Conservation (phyloP, 2,329 filamentous ascomycete species). For the Graphiopsis chlorocephala region DNA sequence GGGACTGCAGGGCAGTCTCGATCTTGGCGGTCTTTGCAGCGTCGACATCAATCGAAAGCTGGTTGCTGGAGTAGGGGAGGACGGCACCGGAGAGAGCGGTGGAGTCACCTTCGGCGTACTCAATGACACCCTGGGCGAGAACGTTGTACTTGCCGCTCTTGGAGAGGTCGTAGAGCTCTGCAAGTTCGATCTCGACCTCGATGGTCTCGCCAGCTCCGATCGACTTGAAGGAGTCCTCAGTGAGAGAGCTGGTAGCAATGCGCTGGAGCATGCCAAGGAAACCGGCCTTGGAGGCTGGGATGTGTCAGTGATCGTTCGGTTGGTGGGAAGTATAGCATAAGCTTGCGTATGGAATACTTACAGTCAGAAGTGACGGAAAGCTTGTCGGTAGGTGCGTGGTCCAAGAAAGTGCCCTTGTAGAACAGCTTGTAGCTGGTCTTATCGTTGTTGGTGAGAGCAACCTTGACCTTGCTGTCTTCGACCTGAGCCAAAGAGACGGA, state of each 20-base stretch:
- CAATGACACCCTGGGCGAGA: conserved; percentile 55
- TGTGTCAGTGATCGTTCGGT: neutral
- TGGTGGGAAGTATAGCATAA: neutral
- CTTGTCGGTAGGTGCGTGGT: conserved; percentile 27
- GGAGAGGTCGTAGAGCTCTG: conserved; percentile 46
- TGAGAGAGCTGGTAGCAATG: conserved; percentile 46
- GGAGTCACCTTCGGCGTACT: conserved; percentile 52
- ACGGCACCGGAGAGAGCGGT: conserved; percentile 53
- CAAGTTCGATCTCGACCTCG: conserved; percentile 54
- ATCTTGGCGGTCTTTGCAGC: conserved; percentile 53
- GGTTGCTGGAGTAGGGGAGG: conserved; percentile 59
- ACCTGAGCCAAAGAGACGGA: conserved; percentile 24
- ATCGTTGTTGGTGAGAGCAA: conserved; percentile 26
- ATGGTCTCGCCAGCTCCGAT: conserved; percentile 50
- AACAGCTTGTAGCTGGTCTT: conserved; percentile 27
- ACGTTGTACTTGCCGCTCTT: conserved; percentile 46
- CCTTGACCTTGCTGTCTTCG: conserved; percentile 27
- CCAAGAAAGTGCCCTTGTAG: conserved; percentile 28
- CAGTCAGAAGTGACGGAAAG: conserved; percentile 23
- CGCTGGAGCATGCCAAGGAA: conserved; percentile 56
- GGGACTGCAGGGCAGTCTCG: conserved; percentile 43
- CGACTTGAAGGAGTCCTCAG: conserved; percentile 50
- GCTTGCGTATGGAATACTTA: conserved; percentile 8
- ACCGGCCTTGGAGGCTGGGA: conserved; percentile 18
- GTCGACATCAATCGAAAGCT: conserved; percentile 56